Evolutionary conservation across 2,329 filamentous ascomycete genomes (phyloP).

Genomic region (Tympanopsis confertula): DNA sequence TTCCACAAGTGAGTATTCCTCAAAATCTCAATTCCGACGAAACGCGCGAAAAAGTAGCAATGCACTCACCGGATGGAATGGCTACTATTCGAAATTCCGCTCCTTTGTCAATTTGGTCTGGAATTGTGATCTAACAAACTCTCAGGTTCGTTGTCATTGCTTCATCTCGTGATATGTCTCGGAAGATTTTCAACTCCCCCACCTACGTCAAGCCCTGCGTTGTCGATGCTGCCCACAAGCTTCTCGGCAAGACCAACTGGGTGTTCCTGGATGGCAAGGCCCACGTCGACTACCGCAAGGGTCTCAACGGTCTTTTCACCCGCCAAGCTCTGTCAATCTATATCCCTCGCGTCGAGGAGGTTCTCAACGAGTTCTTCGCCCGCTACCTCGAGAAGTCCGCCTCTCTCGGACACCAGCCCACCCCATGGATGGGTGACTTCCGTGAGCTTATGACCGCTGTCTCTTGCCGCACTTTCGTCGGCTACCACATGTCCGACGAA

Average conservation of each 20-base stretch:
- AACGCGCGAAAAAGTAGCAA: not conserved
- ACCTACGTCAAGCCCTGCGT: constrained; percentile 89
- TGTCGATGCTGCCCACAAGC: constrained; percentile 86
- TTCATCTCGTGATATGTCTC: constrained; percentile 84
- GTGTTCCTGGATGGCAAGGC: constrained; percentile 92
- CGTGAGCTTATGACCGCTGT: constrained; percentile 91
- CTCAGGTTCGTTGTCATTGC: constrained; percentile 98
- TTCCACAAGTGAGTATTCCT: constrained; percentile 76
- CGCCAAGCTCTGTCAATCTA: constrained; percentile 78
- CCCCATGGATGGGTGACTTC: constrained; percentile 83
- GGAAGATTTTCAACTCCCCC: constrained; percentile 94
- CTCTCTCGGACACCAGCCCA: constrained; percentile 58
- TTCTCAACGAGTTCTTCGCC: constrained; percentile 79
- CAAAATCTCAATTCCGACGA: constrained; percentile 2
- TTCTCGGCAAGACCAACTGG: constrained; percentile 86
- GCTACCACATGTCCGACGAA: constrained; percentile 85
- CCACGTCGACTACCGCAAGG: constrained; percentile 95
- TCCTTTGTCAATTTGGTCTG: too few species aligned
- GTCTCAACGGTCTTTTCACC: constrained; percentile 88
- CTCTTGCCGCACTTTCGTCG: constrained; percentile 92
- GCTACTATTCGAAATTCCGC: too few species aligned
- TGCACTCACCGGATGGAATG: too few species aligned
- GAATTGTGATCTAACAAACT: too few species aligned
- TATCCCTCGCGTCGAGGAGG: constrained; percentile 81
- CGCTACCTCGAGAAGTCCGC: constrained; percentile 67